phyloP scores from a whole-genome alignment of 2,329 filamentous ascomycete genomes.

The Talaromyces sp. region DNA sequence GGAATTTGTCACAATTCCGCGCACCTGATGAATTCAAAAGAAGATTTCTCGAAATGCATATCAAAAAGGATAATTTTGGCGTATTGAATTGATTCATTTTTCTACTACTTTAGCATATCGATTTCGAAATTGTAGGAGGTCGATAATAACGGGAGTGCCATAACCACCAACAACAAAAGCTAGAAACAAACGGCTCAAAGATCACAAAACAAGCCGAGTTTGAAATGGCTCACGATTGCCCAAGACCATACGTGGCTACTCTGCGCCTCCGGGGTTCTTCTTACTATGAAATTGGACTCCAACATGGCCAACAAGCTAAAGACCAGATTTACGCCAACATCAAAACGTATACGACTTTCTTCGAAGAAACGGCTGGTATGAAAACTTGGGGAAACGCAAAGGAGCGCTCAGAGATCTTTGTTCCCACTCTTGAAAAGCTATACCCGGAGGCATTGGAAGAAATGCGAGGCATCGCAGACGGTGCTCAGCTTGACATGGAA shows the following conservation, averaged over 20 bases:
- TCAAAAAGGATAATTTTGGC: background rate
- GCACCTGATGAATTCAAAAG: background rate
- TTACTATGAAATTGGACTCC: slow-evolving; percentile 8
- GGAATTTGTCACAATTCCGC: background rate
- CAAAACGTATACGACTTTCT: slow-evolving; percentile 3
- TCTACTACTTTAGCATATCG: background rate
- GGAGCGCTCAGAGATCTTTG: background rate
- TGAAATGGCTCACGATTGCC: background rate
- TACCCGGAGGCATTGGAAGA: slow-evolving; percentile 10
- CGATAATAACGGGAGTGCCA: background rate
- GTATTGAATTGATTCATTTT: background rate
- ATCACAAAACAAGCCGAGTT: background rate
- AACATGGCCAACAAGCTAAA: slow-evolving; percentile 4
- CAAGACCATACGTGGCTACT: slow-evolving; percentile 2
- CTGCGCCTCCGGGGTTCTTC: background rate
- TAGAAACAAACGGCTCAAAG: background rate
- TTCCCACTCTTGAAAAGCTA: background rate
- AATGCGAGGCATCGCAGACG: slow-evolving; percentile 12
- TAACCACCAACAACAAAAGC: background rate
- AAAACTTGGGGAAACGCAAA: slow-evolving; percentile 9
- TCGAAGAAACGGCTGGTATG: slow-evolving; percentile 6
- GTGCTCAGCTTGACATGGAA: background rate
- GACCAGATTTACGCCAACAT: slow-evolving; percentile 4
- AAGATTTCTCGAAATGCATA: background rate
- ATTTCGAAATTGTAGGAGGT: background rate